Conservation (phyloP, 805 yeast species). For the Sporopachydermia quercuum region DNA sequence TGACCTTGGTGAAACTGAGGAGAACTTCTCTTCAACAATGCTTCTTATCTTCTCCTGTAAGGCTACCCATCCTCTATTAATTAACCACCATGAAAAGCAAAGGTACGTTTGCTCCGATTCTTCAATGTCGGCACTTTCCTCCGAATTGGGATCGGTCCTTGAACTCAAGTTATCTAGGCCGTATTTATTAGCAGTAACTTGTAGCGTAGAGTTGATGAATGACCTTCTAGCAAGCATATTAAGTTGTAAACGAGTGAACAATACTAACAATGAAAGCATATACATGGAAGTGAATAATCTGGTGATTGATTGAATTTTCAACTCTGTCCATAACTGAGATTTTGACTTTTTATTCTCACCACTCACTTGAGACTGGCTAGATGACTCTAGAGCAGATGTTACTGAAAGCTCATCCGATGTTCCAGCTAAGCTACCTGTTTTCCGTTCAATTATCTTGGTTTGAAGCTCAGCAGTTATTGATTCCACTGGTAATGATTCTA, state of each 20-base stretch:
- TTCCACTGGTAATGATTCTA: conserved; percentile 54
- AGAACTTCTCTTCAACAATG: conserved; percentile 46
- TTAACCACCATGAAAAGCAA: conserved; percentile 85
- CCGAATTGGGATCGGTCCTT: conserved; percentile 12
- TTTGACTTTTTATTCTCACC: conserved; percentile 26
- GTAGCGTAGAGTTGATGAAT: conserved; percentile 65
- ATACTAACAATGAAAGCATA: conserved; percentile 49
- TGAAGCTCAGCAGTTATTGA: conserved; percentile 55
- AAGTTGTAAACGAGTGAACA: conserved; percentile 72
- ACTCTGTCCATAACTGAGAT: conserved; percentile 68
- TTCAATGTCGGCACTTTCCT: conserved; percentile 27
- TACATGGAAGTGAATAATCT: conserved; percentile 61
- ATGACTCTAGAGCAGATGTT: conserved; percentile 23
- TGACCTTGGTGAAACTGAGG: conserved; percentile 52
- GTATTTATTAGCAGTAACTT: conserved; percentile 38
- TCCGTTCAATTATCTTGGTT: conserved; percentile 31
- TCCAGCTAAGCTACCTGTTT: conserved; percentile 2
- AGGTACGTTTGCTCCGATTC: conserved; percentile 67
- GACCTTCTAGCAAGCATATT: conserved; percentile 80
- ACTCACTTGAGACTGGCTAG: conserved; percentile 7
- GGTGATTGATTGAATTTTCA: conserved; percentile 61
- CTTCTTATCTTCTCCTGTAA: conserved; percentile 37
- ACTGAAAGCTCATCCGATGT: conserved; percentile 26
- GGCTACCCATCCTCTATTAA: conserved; percentile 70
- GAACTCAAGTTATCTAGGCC: conserved; percentile 13